Base-by-base conservation (phyloP, 2,329 filamentous ascomycete genomes). In the Sporothrix phasma region DNA sequence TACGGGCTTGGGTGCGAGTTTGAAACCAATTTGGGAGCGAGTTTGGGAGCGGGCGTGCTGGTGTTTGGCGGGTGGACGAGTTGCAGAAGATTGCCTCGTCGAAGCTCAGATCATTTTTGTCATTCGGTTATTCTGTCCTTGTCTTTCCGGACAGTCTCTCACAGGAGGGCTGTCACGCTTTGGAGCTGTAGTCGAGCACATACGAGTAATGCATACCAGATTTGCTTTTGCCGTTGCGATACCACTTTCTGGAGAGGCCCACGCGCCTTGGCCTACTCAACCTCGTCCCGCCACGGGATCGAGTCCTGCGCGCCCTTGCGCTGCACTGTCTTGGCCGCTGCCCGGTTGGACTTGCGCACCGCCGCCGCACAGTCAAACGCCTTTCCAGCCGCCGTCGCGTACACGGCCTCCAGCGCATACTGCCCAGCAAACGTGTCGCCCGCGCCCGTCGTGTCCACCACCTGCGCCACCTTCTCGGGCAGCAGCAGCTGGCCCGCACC, bases 371-470 rank as follows among this genome's bases (percentile, higher is more conserved):
- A 80, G 64, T 82, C 79, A 64, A 85, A 82, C 13, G 65, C 66
- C 29, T 65, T 70, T 31, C 64, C 68, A 49, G 66, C 67, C 41
- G 68, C 69, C n/a, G 72, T 72, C 61, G 26, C 72, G 8, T 62
- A 80, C 45, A 90, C 89, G 34, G 88, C 82, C 64, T 86, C 84
- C 29, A 94, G 84, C 2, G 90, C 89, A 73, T 96, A 96, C 24
- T 85, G 88, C 1, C 94, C 93, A 5, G 95, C 90, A 76, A 97
- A 97, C 0, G 93, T 97, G 74, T 97, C 93, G 0, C 93, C 93
- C 5, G 94, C 94, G 1, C 89, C 93, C 7, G 93, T 97, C 1
- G 93, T 97, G 74, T 97, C 93, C 4, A 97, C 85, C 1, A 97
- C 93, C 22, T 74, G 76, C 3, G 90, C 88, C 7, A 68, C 67